Conservation (phyloP, 768 basidiomycete genomes). For the Cytidiella melzeri region DNA sequence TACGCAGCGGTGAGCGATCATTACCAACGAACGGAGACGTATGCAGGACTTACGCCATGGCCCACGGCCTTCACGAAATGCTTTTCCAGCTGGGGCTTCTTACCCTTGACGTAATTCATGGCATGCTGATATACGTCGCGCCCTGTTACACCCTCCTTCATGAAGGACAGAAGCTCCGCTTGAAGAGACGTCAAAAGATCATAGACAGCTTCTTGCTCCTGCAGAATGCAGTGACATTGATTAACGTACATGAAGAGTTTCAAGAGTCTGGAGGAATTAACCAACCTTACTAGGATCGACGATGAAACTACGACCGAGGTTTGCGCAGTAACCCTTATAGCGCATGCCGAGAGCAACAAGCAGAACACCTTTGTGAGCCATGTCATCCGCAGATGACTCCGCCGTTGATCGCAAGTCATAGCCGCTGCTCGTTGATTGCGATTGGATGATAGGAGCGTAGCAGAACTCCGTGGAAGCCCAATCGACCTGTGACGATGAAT, state of each 20-base stretch:
- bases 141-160: conserved; percentile 72
- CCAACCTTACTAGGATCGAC: conserved; percentile 86
- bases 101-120: conserved; percentile 60
- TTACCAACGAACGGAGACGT: not conserved
- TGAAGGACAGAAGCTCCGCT: conserved; percentile 60
- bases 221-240: not conserved
- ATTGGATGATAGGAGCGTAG: conserved; percentile 94
- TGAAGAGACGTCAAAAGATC: conserved; percentile 73
- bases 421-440: conserved; percentile 71
- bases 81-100: conserved; percentile 78
- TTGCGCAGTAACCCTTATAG: conserved; percentile 90
- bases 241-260: conserved; percentile 3
- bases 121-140: conserved; percentile 84
- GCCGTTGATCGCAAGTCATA: conserved; percentile 89
- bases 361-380: conserved; percentile 85
- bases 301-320: conserved; percentile 90
- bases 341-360: conserved; percentile 83
- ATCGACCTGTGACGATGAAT: conserved; percentile 57
- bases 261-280: conserved; percentile 1
- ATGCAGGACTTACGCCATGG: conserved; percentile 59
- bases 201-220: conserved; percentile 94
- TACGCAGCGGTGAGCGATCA: not conserved
- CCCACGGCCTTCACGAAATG: conserved; percentile 86
- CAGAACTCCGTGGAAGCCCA: conserved; percentile 90
- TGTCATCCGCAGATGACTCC: conserved; percentile 75